A percentile compares a stretch with the other conserved stretches of the same genome.
Evolutionary conservation across 2,329 filamentous ascomycete species (phyloP).

Genomic region (Hyphodiscus sp.): DNA sequence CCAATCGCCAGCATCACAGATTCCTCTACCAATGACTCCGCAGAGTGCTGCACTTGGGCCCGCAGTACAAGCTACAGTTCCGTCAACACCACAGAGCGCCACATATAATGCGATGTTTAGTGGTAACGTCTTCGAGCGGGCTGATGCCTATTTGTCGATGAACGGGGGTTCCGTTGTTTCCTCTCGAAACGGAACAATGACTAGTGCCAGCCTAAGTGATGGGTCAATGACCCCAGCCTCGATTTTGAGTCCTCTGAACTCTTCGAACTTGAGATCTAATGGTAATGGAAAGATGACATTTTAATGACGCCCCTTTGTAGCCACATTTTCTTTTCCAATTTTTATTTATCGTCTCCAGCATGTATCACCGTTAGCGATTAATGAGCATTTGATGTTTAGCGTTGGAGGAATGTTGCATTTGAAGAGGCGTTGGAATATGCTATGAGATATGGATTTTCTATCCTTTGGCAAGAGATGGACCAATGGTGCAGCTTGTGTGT

Average conservation of each 20-base stretch:
- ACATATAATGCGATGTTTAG: constrained; percentile 27
- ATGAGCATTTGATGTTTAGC: background rate
- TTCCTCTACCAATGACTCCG: constrained; percentile 73
- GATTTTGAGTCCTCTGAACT: constrained; percentile 23
- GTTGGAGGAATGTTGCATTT: constrained; percentile 3
- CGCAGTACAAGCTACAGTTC: constrained; percentile 83
- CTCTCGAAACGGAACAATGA: constrained; percentile 29
- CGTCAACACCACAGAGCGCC: constrained; percentile 50
- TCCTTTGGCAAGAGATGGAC: background rate
- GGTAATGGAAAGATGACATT: constrained; percentile 24
- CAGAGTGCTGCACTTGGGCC: constrained; percentile 84
- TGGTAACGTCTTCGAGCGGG: constrained; percentile 28
- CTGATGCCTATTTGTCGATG: constrained; percentile 27
- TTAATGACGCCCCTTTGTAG: constrained; percentile 6
- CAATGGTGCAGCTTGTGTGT: background rate
- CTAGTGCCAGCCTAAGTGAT: constrained; percentile 22
- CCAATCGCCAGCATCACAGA: constrained; percentile 39
- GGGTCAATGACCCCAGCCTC: constrained; percentile 24
- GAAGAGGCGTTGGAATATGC: constrained; percentile 5
- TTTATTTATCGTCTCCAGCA: constrained; percentile 3
- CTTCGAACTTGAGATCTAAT: constrained; percentile 22
- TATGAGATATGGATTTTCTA: background rate
- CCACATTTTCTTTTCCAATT: background rate
- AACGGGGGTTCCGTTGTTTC: constrained; percentile 17
- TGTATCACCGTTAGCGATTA: constrained; percentile 9